Percentiles rank a stretch among this genome's conserved stretches.
Conservation (phyloP, 2,329 filamentous ascomycete genomes). For the Cladophialophora exuberans region DNA sequence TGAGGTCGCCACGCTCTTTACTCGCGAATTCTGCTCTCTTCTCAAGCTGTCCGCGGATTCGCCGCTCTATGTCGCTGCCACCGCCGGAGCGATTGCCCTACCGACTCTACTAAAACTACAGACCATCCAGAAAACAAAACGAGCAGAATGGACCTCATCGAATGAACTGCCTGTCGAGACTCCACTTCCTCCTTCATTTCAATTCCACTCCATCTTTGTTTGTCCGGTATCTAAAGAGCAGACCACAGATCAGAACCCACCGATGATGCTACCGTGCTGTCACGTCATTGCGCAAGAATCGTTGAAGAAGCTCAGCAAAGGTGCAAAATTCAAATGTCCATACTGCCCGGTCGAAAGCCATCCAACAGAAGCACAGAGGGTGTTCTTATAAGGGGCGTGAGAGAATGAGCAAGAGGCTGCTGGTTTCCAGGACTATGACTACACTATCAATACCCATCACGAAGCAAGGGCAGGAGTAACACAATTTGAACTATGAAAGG, state of each 20-base stretch:
- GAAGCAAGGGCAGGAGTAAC: no score
- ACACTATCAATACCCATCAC: no score
- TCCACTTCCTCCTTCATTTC: conserved; percentile 64
- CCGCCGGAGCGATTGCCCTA: conserved; percentile 87
- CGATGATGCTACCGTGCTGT: conserved; percentile 95
- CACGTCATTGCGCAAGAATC: conserved; percentile 90
- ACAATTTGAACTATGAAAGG: no score
- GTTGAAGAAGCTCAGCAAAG: conserved; percentile 77
- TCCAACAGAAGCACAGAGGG: conserved; percentile 73
- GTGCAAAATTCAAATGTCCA: conserved; percentile 85
- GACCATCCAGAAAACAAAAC: conserved; percentile 81
- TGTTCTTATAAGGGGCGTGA: conserved; percentile 71
- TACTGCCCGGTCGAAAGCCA: conserved; percentile 89
- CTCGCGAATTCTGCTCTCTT: conserved; percentile 89
- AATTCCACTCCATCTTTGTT: conserved; percentile 95
- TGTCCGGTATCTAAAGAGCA: conserved; percentile 98
- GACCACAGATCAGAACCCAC: conserved; percentile 87
- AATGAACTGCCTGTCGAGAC: conserved; percentile 84
- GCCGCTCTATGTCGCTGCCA: conserved; percentile 88
- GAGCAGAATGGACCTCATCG: conserved; percentile 91
- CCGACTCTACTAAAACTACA: conserved; percentile 88
- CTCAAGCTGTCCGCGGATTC: conserved; percentile 88
- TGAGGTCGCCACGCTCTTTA: conserved; percentile 85
- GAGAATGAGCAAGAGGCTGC: neutral
- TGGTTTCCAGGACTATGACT: no score